Base-by-base conservation (phyloP, 2,329 filamentous ascomycete species). In the Ploettnerulaceae sp. region DNA sequence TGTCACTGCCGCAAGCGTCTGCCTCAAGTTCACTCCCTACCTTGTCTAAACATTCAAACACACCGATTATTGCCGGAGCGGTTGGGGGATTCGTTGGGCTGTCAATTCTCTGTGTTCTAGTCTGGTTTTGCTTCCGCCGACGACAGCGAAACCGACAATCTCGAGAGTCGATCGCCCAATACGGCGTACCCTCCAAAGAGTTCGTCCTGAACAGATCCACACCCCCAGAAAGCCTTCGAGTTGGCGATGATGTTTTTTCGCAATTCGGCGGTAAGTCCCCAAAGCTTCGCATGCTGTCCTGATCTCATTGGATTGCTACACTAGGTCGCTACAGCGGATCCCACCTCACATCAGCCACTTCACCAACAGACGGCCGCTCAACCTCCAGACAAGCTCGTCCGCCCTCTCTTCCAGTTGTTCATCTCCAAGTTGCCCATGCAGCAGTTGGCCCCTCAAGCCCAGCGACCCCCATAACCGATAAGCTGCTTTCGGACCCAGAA, bases 181-280 rank as follows among this genome's bases (percentile, higher is more conserved):
- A 37, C n/a, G 44, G 26, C 8, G 5, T 44, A n/a, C 48, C 37
- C 21, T 36, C n/a, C 8, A 51, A 51, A 11, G 37, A 51, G 4
- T 51, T 37, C 15, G 25, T 42, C 36, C 29, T 51, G 2, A 38
- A 47, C 4, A 29, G 41, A 25, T 32, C 46, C 22, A 17, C 8
- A 9, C 21, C 26, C 6, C 25, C 28, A 31, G 35, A 45, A 9
- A 34, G 40, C 20, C 11, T 29, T 24, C 34, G 7, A 14, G 31
- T 7, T 26, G 40, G 25, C n/a, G 51, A 49, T 33, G 69, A 71
- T 41, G 64, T 69, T 2, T 71, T 73, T 56, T 69, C 67, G 1
- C 64, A 68, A 8, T 72, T 72, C 61, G 69, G 70, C 64, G 71
- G 71, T 44, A 36, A 29, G 32, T 22, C 15, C 22, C 31, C 31